phyloP scores from a whole-genome alignment of 2,329 filamentous ascomycete species.

The Aspergillus fructus region DNA sequence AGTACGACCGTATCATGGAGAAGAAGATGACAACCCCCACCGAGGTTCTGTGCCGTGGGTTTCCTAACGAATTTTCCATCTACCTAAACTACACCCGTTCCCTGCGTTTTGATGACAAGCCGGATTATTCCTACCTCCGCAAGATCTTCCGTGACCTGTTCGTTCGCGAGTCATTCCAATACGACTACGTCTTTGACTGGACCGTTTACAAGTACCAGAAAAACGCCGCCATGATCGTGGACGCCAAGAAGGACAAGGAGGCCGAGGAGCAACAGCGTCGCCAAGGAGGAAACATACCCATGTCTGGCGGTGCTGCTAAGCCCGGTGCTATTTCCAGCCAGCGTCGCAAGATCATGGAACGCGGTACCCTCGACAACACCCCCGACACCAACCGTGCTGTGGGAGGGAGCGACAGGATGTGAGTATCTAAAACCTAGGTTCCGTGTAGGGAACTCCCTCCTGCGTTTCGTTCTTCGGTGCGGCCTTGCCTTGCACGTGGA shows the following conservation, averaged over 20 bases:
- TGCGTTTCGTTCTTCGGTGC: slow-evolving; percentile 72
- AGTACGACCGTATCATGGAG: slow-evolving; percentile 99
- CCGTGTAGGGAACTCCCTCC: slow-evolving; percentile 77
- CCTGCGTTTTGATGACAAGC: slow-evolving; percentile 98
- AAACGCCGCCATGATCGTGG: slow-evolving; percentile 92
- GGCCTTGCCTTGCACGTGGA: slow-evolving; percentile 75
- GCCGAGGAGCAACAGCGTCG: slow-evolving; percentile 74
- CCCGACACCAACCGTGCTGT: slow-evolving; percentile 73
- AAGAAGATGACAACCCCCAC: slow-evolving; percentile 99
- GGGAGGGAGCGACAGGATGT: slow-evolving; percentile 89
- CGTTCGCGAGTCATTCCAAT: slow-evolving; percentile 98
- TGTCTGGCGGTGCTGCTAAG: slow-evolving; percentile 61
- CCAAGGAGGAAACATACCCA: slow-evolving; percentile 61
- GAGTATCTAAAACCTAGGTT: slow-evolving; percentile 75
- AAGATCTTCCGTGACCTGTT: slow-evolving; percentile 99
- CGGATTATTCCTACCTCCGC: slow-evolving; percentile 98
- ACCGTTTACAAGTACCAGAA: slow-evolving; percentile 99
- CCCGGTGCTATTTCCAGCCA: slow-evolving; percentile 71
- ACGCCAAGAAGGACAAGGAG: slow-evolving; percentile 71
- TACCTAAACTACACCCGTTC: slow-evolving; percentile 99
- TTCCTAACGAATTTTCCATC: slow-evolving; percentile 99
- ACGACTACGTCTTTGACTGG: slow-evolving; percentile 99
- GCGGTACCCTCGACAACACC: slow-evolving; percentile 65
- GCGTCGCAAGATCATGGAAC: slow-evolving; percentile 82
- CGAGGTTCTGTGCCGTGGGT: slow-evolving; percentile 96